Base-by-base conservation (phyloP, 1,139 yeast species). In the Yamadazyma dushanensis region DNA sequence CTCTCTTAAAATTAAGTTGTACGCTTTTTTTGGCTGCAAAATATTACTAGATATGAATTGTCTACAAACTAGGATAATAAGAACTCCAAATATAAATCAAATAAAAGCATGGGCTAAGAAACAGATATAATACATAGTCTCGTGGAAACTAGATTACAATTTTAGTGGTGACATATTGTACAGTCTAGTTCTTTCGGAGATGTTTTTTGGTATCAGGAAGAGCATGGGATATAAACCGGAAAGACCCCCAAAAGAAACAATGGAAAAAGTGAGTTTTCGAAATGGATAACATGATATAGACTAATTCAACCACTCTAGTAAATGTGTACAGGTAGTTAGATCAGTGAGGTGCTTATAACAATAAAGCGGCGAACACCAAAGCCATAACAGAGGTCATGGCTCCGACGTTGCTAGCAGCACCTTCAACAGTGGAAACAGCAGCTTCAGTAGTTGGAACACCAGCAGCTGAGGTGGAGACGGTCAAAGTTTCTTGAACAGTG, bases 401-500 rank as follows among this genome's bases (percentile, higher is more conserved):
- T 37, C 51, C 51, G 34, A 46, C 44, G 25, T 31, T 11, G 35
- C 50, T 48, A 32, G 51, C 47, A 42, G 58, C 57, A 39, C 51
- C 64, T 45, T 51, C 56, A 44, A 42, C 53, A 36, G 47, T 45
- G 30, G 55, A 41, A 31, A 48, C 46, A 29, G 45, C 47, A 31
- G 43, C 47, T 31, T 46, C 43, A 19, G 53, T 41, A 36, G 55
- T 44, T 26, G 54, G 42, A 35, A 56, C 54, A 16, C 34, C 38
- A 26, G 32, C 29, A 35, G 54, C 51, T 40, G 59, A 47, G 21
- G 42, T 42, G 28, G 62, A 53, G 26, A 39, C 38, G 29, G 44
- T 39, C 32, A 46, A 46, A 27, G 46, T 44, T 26, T 45, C 21
- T 23, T 40, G 47, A 21, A 49, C 35, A 25, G 56, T 50, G 20